Base-by-base conservation (phyloP, 23 red algal genomes). In the Gracilaria vermiculophylla region DNA sequence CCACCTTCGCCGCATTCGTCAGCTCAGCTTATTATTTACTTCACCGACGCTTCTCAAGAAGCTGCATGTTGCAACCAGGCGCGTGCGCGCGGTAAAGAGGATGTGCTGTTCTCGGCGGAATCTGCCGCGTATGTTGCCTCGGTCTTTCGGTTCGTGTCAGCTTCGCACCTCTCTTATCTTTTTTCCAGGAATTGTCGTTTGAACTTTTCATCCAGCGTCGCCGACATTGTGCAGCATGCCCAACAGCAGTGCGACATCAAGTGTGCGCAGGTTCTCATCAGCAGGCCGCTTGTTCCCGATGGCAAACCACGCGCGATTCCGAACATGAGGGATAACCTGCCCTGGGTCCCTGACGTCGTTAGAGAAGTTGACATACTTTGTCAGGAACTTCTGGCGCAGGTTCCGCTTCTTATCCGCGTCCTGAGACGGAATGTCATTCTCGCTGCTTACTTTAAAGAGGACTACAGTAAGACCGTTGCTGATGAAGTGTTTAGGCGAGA, bases 351-450 rank as follows among this genome's bases (percentile, higher is more conserved):
- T 3, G 81, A 85, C 19, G 44, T 85, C 20, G 61, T n/a, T 33
- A 62, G 81, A 53, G 81, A 85, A 36, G 81, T 85, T 11, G 81
- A 73, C 42, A 85, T 85, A 33, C 64, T 85, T 36, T 69, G 61
- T 24, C 81, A 85, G 19, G 61, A 85, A 44, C 62, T 85, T 31
- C 29, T 85, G 25, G 62, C 81, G 4, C 62, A 85, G 47, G 45
- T 72, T 53, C 81, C 81, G 17, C 57, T 85, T 54, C 62, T 85
- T n/a, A 53, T 71, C 10, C 60, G 81, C 27, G 60, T 62, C 8
- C 47, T 51, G 8, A 69, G 81, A 85, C 66, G 81, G 17, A 85
- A 85, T 45, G 72, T 51, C 2, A 53, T 85, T 5, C 31, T 85
- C 40, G 60, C 81, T 16, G 27, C 81, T 3, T 85, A 69, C 48